Conservation (phyloP, 139 green algal species). For the Closterium sp. region DNA sequence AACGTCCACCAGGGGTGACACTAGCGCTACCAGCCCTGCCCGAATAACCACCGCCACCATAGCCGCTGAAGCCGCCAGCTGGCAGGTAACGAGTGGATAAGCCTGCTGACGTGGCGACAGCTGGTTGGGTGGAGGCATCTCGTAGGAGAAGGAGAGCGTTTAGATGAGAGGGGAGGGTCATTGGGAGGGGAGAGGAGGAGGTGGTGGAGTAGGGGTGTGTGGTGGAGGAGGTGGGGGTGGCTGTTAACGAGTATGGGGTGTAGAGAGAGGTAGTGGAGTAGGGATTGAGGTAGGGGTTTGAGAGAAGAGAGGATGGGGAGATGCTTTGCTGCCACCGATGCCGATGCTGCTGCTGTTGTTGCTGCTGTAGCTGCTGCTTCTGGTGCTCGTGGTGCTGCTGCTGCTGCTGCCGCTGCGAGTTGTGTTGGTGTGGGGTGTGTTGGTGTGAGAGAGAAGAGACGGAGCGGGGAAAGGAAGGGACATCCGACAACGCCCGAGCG, state of each 20-base stretch:
- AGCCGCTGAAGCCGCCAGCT: background rate
- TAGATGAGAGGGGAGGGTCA: background rate
- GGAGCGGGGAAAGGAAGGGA: background rate
- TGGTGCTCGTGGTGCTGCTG: background rate
- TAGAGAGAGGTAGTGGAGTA: background rate
- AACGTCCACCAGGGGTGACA: too few species aligned
- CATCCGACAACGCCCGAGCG: background rate
- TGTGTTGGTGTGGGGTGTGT: background rate
- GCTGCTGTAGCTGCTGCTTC: background rate
- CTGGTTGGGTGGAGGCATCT: background rate
- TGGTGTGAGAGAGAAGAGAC: background rate
- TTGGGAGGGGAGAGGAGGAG: background rate
- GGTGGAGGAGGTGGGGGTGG: background rate
- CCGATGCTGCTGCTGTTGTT: background rate
- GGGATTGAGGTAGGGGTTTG: background rate
- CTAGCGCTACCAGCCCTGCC: too few species aligned
- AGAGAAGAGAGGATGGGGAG: background rate
- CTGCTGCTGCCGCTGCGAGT: background rate
- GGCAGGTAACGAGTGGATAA: background rate
- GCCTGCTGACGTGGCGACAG: background rate
- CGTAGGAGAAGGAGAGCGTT: background rate
- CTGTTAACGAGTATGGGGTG: background rate
- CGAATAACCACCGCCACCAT: background rate
- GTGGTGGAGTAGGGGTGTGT: background rate
- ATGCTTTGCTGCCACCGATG: background rate